Evolutionary conservation across 768 basidiomycete genomes (phyloP).

Genomic region (Galerina sulciceps): DNA sequence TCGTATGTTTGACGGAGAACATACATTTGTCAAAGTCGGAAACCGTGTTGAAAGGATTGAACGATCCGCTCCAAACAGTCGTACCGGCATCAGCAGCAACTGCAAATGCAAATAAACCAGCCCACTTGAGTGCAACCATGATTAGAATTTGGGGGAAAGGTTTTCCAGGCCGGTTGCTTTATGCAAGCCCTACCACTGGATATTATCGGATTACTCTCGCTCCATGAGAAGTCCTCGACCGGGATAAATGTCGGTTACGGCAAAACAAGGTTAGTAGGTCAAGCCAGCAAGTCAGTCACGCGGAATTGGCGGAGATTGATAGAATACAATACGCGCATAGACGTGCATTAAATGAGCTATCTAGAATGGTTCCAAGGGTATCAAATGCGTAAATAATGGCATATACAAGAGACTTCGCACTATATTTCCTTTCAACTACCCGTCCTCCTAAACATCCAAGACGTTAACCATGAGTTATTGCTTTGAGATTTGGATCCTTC

Average conservation of each 20-base stretch:
- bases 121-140: neutral
- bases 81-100: slow-evolving; percentile 49
- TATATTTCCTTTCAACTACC: slow-evolving; percentile 12
- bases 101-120: slow-evolving; percentile 36
- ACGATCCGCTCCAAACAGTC: slow-evolving; percentile 58
- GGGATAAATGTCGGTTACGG: slow-evolving; percentile 42
- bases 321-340: neutral
- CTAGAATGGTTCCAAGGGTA: slow-evolving; percentile 44
- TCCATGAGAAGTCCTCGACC: slow-evolving; percentile 26
- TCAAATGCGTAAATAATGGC: slow-evolving; percentile 31
- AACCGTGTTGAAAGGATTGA: slow-evolving; percentile 49
- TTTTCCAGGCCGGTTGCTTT: neutral
- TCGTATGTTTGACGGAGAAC: slow-evolving; percentile 9
- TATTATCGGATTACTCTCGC: slow-evolving; percentile 38
- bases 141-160: neutral
- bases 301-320: neutral
- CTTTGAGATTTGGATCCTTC: slow-evolving; percentile 47
- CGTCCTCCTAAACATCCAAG: slow-evolving; percentile 64
- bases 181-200: slow-evolving; percentile 20
- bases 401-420: slow-evolving; percentile 30
- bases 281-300: neutral
- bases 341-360: slow-evolving; percentile 7
- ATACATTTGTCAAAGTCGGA: slow-evolving; percentile 58
- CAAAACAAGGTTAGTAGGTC: slow-evolving; percentile 13
- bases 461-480: slow-evolving; percentile 62